phyloP scores from a whole-genome alignment of 225 moss, liverwort and hornwort genomes.

The Polytrichum formosum region DNA sequence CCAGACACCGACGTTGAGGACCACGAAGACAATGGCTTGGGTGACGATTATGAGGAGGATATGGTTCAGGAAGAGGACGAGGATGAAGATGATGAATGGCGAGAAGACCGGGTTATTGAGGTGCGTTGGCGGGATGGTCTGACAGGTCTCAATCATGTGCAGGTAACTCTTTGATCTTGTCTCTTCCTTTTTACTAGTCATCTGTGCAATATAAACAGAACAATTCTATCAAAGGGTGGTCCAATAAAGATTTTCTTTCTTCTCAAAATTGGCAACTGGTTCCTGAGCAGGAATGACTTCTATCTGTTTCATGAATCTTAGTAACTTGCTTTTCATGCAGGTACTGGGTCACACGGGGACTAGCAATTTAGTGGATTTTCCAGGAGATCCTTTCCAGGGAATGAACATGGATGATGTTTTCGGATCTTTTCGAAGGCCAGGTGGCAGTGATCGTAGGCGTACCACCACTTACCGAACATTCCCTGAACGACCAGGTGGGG shows the following conservation, averaged over 20 bases:
- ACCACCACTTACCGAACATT: constrained; percentile 72
- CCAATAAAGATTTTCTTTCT: no score
- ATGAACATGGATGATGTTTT: constrained; percentile 99
- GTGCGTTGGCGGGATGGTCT: constrained; percentile 95
- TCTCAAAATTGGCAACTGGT: no score
- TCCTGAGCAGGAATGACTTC: no score
- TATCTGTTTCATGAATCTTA: no score
- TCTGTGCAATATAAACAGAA: no score
- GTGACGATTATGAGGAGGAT: constrained; percentile 90
- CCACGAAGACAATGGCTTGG: constrained; percentile 89
- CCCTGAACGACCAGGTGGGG: constrained; percentile 73
- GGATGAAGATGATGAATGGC: constrained; percentile 97
- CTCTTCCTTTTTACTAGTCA: background rate
- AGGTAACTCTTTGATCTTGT: constrained; percentile 27
- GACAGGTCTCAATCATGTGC: constrained; percentile 89
- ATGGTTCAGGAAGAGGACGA: constrained; percentile 96
- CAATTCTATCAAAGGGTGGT: no score
- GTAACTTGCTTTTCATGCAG: constrained; percentile 24
- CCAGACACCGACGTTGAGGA: constrained; percentile 98
- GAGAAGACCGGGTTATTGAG: constrained; percentile 90
- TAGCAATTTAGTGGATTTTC: constrained; percentile 78
- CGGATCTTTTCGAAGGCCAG: constrained; percentile 83
- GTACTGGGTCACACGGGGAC: constrained; percentile 78
- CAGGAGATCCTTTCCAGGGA: constrained; percentile 92
- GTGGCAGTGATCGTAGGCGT: constrained; percentile 75